phyloP scores from a whole-genome alignment of 2,329 filamentous ascomycete genomes.

The Penicillium hesseltinei region DNA sequence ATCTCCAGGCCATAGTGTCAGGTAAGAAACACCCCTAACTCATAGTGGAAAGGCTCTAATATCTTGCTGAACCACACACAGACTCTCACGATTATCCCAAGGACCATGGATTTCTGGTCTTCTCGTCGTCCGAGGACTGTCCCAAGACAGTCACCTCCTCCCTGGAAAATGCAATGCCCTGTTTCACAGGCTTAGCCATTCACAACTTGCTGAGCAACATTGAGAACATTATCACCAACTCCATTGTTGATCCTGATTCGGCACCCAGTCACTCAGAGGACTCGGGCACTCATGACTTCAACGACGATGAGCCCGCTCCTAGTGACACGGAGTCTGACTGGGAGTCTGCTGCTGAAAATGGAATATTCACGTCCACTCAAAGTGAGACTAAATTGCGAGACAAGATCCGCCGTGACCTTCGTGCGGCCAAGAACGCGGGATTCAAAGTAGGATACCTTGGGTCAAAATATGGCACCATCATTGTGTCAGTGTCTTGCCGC shows the following conservation, averaged over 20 bases:
- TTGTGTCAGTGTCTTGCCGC: constrained; percentile 67
- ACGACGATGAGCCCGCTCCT: constrained; percentile 25
- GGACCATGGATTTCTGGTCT: constrained; percentile 51
- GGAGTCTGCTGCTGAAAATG: constrained; percentile 29
- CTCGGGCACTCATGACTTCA: not conserved
- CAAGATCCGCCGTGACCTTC: constrained; percentile 61
- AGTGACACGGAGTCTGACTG: constrained; percentile 36
- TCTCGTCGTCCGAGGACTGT: constrained; percentile 42
- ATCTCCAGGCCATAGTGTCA: constrained; percentile 41
- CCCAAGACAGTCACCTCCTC: constrained; percentile 30
- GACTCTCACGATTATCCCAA: constrained; percentile 62
- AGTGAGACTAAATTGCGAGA: constrained; percentile 12
- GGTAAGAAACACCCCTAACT: constrained; percentile 28
- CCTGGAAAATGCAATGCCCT: constrained; percentile 46
- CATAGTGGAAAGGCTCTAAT: not conserved
- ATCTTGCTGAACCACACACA: constrained; percentile 21
- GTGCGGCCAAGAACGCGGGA: constrained; percentile 60
- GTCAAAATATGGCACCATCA: constrained; percentile 51
- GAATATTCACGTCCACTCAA: constrained; percentile 1
- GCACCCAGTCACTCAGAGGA: constrained; percentile 9
- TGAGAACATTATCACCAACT: constrained; percentile 37
- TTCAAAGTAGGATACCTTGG: constrained; percentile 67
- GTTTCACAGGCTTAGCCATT: constrained; percentile 43
- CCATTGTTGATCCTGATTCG: constrained; percentile 10
- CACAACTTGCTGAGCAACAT: constrained; percentile 51